phyloP scores from a whole-genome alignment of 2,329 filamentous ascomycete species.

The Rutstroemia sp. region DNA sequence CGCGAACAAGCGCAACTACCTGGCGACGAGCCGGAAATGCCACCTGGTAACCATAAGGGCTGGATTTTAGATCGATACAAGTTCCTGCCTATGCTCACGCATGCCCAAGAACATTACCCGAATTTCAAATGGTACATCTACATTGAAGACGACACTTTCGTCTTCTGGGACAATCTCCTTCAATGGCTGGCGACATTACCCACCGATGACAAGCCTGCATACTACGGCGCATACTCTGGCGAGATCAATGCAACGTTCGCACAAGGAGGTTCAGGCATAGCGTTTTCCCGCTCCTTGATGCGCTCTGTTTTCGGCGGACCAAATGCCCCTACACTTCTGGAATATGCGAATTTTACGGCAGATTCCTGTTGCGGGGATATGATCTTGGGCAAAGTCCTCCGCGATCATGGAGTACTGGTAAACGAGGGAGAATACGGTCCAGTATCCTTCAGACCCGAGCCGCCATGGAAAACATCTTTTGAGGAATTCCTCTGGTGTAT shows the following conservation, averaged over 20 bases:
- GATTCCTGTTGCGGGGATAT: slow-evolving; percentile 12
- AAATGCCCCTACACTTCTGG: neutral
- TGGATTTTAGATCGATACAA: slow-evolving; percentile 13
- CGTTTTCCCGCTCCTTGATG: slow-evolving; percentile 11
- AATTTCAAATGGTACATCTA: slow-evolving; percentile 13
- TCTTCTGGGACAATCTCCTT: slow-evolving; percentile 8
- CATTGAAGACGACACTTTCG: slow-evolving; percentile 13
- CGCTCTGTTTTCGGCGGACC: slow-evolving; percentile 2
- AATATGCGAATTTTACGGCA: slow-evolving; percentile 9
- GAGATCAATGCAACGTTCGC: slow-evolving; percentile 7
- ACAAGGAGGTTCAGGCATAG: slow-evolving; percentile 11
- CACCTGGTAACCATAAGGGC: neutral
- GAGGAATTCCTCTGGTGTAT: slow-evolving; percentile 8
- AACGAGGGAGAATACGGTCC: slow-evolving; percentile 4
- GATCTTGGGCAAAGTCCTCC: slow-evolving; percentile 9
- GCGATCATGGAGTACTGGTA: slow-evolving; percentile 7
- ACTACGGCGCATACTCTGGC: slow-evolving; percentile 8
- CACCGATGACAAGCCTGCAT: slow-evolving; percentile 4
- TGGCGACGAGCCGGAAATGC: slow-evolving; percentile 7
- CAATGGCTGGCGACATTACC: neutral
- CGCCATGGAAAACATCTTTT: slow-evolving; percentile 13
- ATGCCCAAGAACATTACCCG: slow-evolving; percentile 1
- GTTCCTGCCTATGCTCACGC: slow-evolving; percentile 12
- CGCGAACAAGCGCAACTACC: slow-evolving; percentile 8
- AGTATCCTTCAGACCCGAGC: slow-evolving; percentile 10